These are phyloP conservation scores for Hypoxylon sp. DNA, from an alignment of 2,329 filamentous ascomycete species.

Conservation along the genomic window DNA sequence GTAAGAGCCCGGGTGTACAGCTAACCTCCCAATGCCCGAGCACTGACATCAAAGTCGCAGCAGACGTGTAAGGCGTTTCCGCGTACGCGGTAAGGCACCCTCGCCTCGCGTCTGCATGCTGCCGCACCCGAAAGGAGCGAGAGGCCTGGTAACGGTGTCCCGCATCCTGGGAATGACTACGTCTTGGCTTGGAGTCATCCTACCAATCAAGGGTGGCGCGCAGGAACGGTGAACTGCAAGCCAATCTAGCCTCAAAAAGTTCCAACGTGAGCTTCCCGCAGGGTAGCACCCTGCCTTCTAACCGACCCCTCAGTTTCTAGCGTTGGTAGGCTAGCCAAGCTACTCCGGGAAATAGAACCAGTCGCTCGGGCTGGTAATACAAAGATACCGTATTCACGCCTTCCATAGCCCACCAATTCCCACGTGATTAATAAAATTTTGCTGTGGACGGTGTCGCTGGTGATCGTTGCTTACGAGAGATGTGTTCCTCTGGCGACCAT, in stretches of 20 bases:
- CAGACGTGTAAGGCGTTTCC: conserved; percentile 40
- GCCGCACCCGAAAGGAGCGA: conserved; percentile 41
- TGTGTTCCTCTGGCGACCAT: conserved; percentile 20
- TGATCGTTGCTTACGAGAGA: conserved; percentile 30
- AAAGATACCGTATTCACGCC: conserved; percentile 10
- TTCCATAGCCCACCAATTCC: conserved; percentile 32
- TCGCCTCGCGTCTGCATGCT: conserved; percentile 46
- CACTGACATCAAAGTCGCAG: conserved; percentile 32
- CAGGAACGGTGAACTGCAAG: conserved; percentile 40
- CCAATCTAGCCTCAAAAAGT: conserved; percentile 43
- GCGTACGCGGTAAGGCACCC: conserved; percentile 42
- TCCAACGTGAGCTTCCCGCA: conserved; percentile 38
- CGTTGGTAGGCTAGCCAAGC: conserved; percentile 41
- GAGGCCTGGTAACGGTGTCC: conserved; percentile 35
- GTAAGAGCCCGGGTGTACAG: conserved; percentile 35
- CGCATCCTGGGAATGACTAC: conserved; percentile 37
- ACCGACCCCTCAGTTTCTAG: conserved; percentile 44
- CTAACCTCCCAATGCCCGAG: conserved; percentile 29
- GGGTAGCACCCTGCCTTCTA: conserved; percentile 42
- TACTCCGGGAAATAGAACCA: conserved; percentile 44
- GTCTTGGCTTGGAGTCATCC: conserved; percentile 37
- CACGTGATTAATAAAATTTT: conserved; percentile 39
- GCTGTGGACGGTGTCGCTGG: conserved; percentile 26
- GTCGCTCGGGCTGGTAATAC: conserved; percentile 44
- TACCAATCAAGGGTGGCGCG: conserved; percentile 37